Conservation (phyloP, 495 filamentous ascomycete species). For the Aspergillus hancockii region DNA sequence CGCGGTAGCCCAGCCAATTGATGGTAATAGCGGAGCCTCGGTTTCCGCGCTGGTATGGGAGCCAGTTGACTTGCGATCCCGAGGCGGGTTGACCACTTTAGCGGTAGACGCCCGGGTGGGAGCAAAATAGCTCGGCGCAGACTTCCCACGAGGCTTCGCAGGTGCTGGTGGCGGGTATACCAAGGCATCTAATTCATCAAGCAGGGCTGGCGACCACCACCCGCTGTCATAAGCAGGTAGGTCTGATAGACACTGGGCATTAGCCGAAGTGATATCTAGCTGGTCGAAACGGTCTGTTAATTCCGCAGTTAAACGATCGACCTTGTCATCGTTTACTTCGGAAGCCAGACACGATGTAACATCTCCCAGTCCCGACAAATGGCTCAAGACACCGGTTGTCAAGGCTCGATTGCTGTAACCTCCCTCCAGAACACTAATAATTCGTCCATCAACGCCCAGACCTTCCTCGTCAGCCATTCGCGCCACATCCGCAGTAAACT, state of each 20-base stretch:
- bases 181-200: constrained; percentile 66
- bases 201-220: constrained; percentile 74
- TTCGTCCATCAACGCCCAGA: constrained; percentile 72
- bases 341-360: neutral
- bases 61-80: constrained; percentile 49
- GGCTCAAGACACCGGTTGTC: constrained; percentile 83
- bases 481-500: constrained; percentile 82
- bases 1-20: constrained; percentile 81
- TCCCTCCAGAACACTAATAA: constrained; percentile 92
- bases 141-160: constrained; percentile 51
- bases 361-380: constrained; percentile 74
- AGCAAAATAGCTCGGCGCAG: constrained; percentile 66
- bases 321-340: constrained; percentile 1
- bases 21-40: constrained; percentile 66
- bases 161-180: constrained; percentile 48
- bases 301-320: constrained; percentile 26
- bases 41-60: constrained; percentile 34
- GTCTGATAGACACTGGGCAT: neutral
- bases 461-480: constrained; percentile 78
- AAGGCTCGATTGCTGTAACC: constrained; percentile 93
- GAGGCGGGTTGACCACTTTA: constrained; percentile 63
- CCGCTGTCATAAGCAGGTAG: constrained; percentile 54
- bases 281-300: constrained; percentile 30
- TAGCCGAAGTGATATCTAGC: constrained; percentile 11
- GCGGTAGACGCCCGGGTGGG: constrained; percentile 78